Evolutionary conservation across 1,139 yeast species (phyloP).

Genomic region (Geotrichum citri-aurantii): DNA sequence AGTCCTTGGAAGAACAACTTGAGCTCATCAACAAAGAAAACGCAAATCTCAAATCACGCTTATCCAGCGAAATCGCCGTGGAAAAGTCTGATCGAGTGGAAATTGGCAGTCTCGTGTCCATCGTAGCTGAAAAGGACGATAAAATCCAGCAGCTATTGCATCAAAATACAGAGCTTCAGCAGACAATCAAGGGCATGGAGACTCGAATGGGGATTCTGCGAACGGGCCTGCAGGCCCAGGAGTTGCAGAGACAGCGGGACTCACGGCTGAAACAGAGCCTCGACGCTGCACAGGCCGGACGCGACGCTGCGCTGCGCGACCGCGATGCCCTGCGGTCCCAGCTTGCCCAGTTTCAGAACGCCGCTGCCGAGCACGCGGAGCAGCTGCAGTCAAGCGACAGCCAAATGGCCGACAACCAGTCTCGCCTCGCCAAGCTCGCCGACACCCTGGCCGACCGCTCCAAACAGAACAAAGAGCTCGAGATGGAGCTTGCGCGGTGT

Average conservation of each 20-base stretch:
- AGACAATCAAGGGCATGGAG: conserved; percentile 22
- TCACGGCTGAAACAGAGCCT: conserved; percentile 23
- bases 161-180: conserved; percentile 9
- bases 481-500: conserved; percentile 74
- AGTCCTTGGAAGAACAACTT: conserved; percentile 10
- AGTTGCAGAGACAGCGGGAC: conserved; percentile 23
- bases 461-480: conserved; percentile 56
- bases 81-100: conserved; percentile 24
- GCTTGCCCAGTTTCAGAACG: conserved; percentile 43
- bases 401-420: conserved; percentile 61
- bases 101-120: conserved; percentile 28
- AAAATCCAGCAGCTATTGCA: conserved; percentile 18
- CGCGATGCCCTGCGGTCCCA: conserved; percentile 39
- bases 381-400: conserved; percentile 51
- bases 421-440: conserved; percentile 33
- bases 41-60: conserved; percentile 17
- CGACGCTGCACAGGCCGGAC: conserved; percentile 24
- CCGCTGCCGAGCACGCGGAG: conserved; percentile 39
- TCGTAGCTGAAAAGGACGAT: conserved; percentile 23
- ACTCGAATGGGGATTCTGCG: conserved; percentile 25
- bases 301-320: conserved; percentile 24
- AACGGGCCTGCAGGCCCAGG: conserved; percentile 28
- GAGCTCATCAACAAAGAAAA: conserved; percentile 11
- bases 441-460: conserved; percentile 64
- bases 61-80: conserved; percentile 17